Evolutionary conservation across 495 filamentous ascomycete genomes (phyloP).

Genomic region (Melanomma pulvis-pyrius): DNA sequence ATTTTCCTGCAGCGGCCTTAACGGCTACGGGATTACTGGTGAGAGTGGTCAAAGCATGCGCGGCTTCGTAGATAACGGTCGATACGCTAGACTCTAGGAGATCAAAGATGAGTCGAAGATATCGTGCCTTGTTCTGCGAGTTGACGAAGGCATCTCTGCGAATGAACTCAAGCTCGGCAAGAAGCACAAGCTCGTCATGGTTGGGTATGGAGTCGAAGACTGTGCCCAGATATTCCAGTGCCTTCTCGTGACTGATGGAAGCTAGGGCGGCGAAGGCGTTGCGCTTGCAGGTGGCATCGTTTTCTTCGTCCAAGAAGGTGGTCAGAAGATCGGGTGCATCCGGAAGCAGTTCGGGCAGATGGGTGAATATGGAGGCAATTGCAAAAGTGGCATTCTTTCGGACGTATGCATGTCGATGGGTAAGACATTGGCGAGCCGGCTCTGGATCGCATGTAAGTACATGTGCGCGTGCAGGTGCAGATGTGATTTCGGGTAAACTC

Average conservation of each 20-base stretch:
- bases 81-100: conserved; percentile 89
- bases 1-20: conserved; percentile 93
- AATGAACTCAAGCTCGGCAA: conserved; percentile 95
- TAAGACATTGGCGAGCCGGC: conserved; percentile 77
- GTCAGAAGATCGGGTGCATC: conserved; percentile 93
- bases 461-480: neutral
- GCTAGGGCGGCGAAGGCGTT: conserved; percentile 94
- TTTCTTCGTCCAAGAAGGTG: conserved; percentile 88
- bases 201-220: conserved; percentile 94
- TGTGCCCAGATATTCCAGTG: conserved; percentile 83
- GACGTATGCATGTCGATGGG: conserved; percentile 79
- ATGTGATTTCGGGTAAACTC: neutral
- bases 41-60: conserved; percentile 78
- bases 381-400: conserved; percentile 98
- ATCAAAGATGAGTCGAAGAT: conserved; percentile 94
- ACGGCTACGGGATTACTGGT: conserved; percentile 92
- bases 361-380: conserved; percentile 87
- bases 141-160: conserved; percentile 96
- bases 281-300: conserved; percentile 93
- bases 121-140: conserved; percentile 89
- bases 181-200: conserved; percentile 88
- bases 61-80: conserved; percentile 97
- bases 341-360: conserved; percentile 89
- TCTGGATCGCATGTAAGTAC: conserved; percentile 41
- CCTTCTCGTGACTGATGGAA: conserved; percentile 90